A percentile compares a stretch with the other conserved stretches of the same genome.
Evolutionary conservation across 371 early-diverging fungal genomes (phyloP).

Genomic region (Mucor piriformis): DNA sequence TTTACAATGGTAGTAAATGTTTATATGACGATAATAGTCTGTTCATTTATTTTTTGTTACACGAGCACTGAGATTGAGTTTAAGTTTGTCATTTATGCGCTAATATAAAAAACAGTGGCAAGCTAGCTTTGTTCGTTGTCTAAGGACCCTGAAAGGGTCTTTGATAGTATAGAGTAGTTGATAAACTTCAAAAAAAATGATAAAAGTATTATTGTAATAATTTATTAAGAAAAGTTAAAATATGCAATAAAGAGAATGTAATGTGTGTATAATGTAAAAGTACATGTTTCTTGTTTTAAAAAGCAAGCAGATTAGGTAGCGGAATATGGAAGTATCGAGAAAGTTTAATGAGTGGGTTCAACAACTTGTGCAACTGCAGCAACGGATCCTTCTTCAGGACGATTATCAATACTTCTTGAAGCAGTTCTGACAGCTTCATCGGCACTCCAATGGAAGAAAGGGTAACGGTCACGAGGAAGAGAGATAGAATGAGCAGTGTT

Average conservation of each 20-base stretch:
- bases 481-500: slow-evolving; percentile 30
- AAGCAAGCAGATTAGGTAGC: background rate
- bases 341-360: background rate
- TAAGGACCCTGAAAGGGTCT: too few relatives aligned
- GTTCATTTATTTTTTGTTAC: too few relatives aligned
- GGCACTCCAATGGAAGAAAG: slow-evolving; percentile 54
- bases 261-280: background rate
- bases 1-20: too few relatives aligned
- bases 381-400: background rate
- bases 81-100: too few relatives aligned
- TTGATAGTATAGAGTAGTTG: too few relatives aligned
- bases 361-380: background rate
- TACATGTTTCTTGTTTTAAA: background rate
- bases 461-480: slow-evolving; percentile 45
- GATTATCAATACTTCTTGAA: background rate
- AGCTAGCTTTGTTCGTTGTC: too few relatives aligned
- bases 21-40: too few relatives aligned
- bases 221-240: background rate
- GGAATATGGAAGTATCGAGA: background rate
- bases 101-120: too few relatives aligned
- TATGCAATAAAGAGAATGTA: background rate
- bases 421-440: slow-evolving; percentile 54
- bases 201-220: background rate
- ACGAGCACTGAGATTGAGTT: too few relatives aligned
- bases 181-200: too few relatives aligned